phyloP scores from a whole-genome alignment of 2,329 filamentous ascomycete species.

The Lachnellula occidentalis region DNA sequence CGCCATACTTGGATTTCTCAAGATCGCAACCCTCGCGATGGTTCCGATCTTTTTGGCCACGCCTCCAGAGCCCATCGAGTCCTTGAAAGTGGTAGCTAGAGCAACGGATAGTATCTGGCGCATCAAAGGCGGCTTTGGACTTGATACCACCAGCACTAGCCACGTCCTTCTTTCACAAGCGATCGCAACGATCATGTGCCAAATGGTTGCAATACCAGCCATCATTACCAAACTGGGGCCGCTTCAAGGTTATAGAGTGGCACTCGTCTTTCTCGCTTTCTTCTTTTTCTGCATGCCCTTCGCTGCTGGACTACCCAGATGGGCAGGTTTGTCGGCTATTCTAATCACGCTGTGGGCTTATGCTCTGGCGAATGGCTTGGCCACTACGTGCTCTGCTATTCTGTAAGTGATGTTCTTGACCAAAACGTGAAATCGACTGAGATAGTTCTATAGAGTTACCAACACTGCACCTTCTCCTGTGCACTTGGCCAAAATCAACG shows the following conservation, averaged over 20 bases:
- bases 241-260: not conserved
- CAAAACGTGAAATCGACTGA: not conserved
- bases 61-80: not conserved
- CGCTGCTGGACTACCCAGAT: not conserved
- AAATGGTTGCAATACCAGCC: not conserved
- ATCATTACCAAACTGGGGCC: not conserved
- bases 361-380: not conserved
- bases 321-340: not conserved
- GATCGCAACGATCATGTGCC: not conserved
- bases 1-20: not conserved
- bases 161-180: not conserved
- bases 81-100: not conserved
- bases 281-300: not conserved
- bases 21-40: not conserved
- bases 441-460: not conserved
- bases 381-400: not conserved
- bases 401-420: not conserved
- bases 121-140: not conserved
- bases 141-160: not conserved
- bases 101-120: not conserved
- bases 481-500: not conserved
- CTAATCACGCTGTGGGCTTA: not conserved
- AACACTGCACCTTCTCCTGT: not conserved
- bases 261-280: not conserved
- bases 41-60: not conserved